Conservation (phyloP, 2,329 filamentous ascomycete genomes). For the Monosporascus cannonballus region DNA sequence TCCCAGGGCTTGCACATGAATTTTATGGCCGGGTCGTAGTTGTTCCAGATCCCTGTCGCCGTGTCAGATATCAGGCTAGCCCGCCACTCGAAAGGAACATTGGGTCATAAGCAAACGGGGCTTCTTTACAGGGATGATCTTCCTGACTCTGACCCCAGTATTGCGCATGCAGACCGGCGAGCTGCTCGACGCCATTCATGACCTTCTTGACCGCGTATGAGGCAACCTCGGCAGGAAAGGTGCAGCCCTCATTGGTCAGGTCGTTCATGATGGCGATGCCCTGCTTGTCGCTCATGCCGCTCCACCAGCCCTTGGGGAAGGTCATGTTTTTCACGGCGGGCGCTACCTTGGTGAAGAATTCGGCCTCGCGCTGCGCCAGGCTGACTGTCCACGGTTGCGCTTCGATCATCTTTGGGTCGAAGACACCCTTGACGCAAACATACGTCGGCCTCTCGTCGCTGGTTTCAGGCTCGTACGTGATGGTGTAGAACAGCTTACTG, state of each 20-base stretch:
- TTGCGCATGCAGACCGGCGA: constrained; percentile 33
- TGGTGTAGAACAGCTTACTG: constrained; percentile 23
- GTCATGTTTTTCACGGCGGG: constrained; percentile 25
- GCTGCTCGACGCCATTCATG: constrained; percentile 30
- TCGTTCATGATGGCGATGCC: constrained; percentile 34
- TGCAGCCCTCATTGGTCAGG: constrained; percentile 25
- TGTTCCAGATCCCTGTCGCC: constrained; percentile 26
- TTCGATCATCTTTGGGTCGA: constrained; percentile 28
- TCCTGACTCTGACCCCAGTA: constrained; percentile 28
- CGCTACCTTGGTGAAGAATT: constrained; percentile 30
- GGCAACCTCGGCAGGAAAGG: constrained; percentile 27
- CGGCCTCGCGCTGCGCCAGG: constrained; percentile 28
- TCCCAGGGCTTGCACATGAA: constrained; percentile 26
- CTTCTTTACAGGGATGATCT: constrained; percentile 13
- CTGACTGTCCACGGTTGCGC: constrained; percentile 25
- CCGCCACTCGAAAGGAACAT: too few relatives aligned
- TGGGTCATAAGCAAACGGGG: too few relatives aligned
- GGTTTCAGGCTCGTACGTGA: constrained; percentile 13
- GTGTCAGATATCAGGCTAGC: too few relatives aligned
- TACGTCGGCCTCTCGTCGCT: constrained; percentile 12
- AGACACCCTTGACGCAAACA: constrained; percentile 33
- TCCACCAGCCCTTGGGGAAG: constrained; percentile 32
- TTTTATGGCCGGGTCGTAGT: constrained; percentile 31
- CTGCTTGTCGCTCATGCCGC: constrained; percentile 27
- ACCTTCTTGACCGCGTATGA: constrained; percentile 27